Evolutionary conservation across 306 rosid genomes (phyloP).

Genomic region (Aeschynomene evenia): DNA sequence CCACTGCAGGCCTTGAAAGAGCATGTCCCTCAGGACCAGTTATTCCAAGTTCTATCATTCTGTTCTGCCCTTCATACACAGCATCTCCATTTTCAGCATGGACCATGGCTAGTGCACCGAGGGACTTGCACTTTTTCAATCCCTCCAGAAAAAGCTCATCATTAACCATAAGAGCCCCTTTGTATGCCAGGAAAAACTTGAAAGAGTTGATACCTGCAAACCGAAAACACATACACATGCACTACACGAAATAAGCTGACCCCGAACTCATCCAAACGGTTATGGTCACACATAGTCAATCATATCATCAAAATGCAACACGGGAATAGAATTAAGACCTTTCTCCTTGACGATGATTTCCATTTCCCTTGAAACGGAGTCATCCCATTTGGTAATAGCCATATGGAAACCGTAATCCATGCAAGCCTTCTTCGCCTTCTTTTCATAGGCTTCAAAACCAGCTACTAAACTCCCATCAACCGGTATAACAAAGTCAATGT

Average conservation of each 20-base stretch:
- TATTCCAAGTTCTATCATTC: slow-evolving; percentile 92
- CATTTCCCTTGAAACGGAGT: slow-evolving; percentile 77
- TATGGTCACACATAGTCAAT: not conserved
- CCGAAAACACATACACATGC: slow-evolving; percentile 12
- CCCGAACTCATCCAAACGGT: slow-evolving; percentile 1
- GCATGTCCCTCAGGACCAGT: slow-evolving; percentile 97
- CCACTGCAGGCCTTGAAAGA: slow-evolving; percentile 92
- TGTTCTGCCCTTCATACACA: slow-evolving; percentile 79
- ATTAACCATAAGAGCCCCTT: slow-evolving; percentile 76
- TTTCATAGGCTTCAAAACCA: slow-evolving; percentile 79
- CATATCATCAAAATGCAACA: slow-evolving; percentile 1
- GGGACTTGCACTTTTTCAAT: slow-evolving; percentile 84
- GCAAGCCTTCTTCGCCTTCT: slow-evolving; percentile 75
- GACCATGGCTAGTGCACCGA: slow-evolving; percentile 97
- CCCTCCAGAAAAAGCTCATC: slow-evolving; percentile 91
- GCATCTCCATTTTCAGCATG: slow-evolving; percentile 99
- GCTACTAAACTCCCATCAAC: slow-evolving; percentile 62
- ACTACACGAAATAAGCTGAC: slow-evolving; percentile 10
- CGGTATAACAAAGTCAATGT: slow-evolving; percentile 87
- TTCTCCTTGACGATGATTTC: slow-evolving; percentile 83
- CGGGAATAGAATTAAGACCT: slow-evolving; percentile 49
- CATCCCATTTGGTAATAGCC: slow-evolving; percentile 97
- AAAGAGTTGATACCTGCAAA: slow-evolving; percentile 86
- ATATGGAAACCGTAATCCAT: slow-evolving; percentile 97
- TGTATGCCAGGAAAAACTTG: slow-evolving; percentile 95